Percentiles rank a stretch among this genome's conserved stretches.
phyloP scores from a whole-genome alignment of 1,139 yeast genomes.

The Suhomyces atakaporum region DNA sequence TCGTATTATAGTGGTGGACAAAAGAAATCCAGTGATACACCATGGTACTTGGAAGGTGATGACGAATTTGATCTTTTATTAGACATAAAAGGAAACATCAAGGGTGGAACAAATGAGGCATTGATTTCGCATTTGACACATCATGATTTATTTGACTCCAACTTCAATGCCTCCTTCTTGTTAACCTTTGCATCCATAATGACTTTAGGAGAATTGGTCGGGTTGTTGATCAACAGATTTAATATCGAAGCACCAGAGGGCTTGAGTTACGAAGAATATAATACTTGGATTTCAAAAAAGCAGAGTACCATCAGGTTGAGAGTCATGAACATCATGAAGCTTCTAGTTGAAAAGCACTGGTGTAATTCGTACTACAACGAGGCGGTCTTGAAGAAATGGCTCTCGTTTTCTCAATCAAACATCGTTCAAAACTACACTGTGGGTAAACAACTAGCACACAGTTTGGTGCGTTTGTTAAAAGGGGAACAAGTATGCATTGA shows the following conservation, averaged over 20 bases:
- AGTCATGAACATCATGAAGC: conserved; percentile 70
- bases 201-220: conserved; percentile 65
- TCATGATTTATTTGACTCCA: conserved; percentile 68
- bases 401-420: conserved; percentile 55
- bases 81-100: conserved; percentile 71
- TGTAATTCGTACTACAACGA: conserved; percentile 59
- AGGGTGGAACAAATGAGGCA: conserved; percentile 86
- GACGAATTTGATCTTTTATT: conserved; percentile 71
- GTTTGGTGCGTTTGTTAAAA: conserved; percentile 28
- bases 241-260: conserved; percentile 86
- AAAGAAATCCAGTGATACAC: conserved; percentile 44
- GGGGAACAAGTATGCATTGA: conserved; percentile 38
- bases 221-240: conserved; percentile 64
- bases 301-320: conserved; percentile 65
- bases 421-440: conserved; percentile 45
- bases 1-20: conserved; percentile 41
- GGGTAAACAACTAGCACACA: conserved; percentile 30
- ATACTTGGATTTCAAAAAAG: conserved; percentile 76
- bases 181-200: conserved; percentile 78
- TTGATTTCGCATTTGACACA: conserved; percentile 81
- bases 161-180: conserved; percentile 70
- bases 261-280: conserved; percentile 77
- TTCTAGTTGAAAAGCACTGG: conserved; percentile 80
- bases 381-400: conserved; percentile 52
- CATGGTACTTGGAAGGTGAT: conserved; percentile 85